Evolutionary conservation across 345 rosid species (phyloP), one percentile per base, ranked within the genome.

Genomic region (Citropsis articulata): DNA sequence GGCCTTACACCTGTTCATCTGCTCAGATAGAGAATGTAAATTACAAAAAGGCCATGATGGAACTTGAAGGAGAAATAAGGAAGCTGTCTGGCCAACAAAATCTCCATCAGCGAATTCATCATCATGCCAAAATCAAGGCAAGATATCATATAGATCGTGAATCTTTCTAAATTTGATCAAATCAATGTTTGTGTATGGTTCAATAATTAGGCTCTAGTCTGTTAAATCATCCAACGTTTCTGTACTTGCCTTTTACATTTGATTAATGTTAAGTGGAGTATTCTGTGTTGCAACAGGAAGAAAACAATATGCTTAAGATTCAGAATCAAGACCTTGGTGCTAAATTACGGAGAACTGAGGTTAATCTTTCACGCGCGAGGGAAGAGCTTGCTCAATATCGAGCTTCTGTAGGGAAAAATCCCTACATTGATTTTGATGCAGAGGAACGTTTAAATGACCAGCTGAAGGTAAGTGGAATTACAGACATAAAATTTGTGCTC

Each of bases 101-200:
- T 82, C 89, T 95, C 70, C 93, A 91, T 79, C 97, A 94, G 78
- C 91, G 97, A 78, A 90, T 90, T 81, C 97, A 93, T 82, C 98
- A 96, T 79, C 93, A 96, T 80, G 88, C 92, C 78, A 92, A 92
- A 87, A 90, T 90, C 84, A 96, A 96, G 99, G 99, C 84, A 90
- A 84, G 89, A 79, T 72, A 74, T 71, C 1, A 35, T 57, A 66
- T 63, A 21, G 42, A 55, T 73, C 13, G 70, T 60, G 53, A 24
- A 27, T 78, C 31, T 63, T 50, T 14, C 45, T 42, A 13, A 71
- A 21, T 70, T 30, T 60, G 56, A n/a, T 60, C 50, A 40, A 28
- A 13, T 61, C 9, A 45, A 59, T 42, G 6, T 64, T 62, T 14
- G 18, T 38, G 48, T 63, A 40, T 21, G 0, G n/a, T 75, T 48